phyloP scores from a whole-genome alignment of 176 grass and related monocot species.

The Oryza coarctata region DNA sequence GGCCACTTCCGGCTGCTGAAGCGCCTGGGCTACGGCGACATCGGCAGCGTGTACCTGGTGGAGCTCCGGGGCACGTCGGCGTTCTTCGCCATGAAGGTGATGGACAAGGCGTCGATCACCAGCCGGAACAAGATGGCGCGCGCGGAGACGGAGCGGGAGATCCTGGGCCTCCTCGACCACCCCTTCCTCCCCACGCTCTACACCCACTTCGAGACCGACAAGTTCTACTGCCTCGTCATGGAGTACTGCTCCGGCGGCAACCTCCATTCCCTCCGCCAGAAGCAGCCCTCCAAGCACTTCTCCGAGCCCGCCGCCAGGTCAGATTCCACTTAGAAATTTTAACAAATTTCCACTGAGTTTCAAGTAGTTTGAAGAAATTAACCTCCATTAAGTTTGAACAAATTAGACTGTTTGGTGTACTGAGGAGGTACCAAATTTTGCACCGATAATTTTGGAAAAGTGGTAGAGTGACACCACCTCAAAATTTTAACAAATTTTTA shows the following conservation, averaged over 20 bases:
- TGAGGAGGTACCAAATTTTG: too few species aligned
- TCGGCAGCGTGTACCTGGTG: constrained; percentile 94
- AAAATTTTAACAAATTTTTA: too few species aligned
- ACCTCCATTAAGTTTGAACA: not conserved
- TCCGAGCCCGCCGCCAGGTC: constrained; percentile 40
- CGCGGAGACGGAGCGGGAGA: constrained; percentile 54
- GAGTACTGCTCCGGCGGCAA: constrained; percentile 47
- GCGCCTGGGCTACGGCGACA: constrained; percentile 90
- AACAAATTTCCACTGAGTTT: not conserved
- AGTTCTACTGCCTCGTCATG: constrained; percentile 45
- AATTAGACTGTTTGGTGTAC: not conserved
- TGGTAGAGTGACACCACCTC: too few species aligned
- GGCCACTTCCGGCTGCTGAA: constrained; percentile 83
- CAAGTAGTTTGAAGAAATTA: not conserved
- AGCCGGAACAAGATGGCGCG: constrained; percentile 58
- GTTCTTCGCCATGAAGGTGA: constrained; percentile 68
- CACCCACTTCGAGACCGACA: constrained; percentile 43
- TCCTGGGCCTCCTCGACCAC: constrained; percentile 52
- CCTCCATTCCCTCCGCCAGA: constrained; percentile 50
- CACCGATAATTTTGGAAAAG: too few species aligned
- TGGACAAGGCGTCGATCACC: constrained; percentile 56
- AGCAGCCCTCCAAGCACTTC: constrained; percentile 51
- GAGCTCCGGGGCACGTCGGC: constrained; percentile 58
- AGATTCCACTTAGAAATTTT: not conserved
- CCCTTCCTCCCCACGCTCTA: constrained; percentile 42